phyloP scores from a whole-genome alignment of 805 yeast species.

The Candida stauntonica region DNA sequence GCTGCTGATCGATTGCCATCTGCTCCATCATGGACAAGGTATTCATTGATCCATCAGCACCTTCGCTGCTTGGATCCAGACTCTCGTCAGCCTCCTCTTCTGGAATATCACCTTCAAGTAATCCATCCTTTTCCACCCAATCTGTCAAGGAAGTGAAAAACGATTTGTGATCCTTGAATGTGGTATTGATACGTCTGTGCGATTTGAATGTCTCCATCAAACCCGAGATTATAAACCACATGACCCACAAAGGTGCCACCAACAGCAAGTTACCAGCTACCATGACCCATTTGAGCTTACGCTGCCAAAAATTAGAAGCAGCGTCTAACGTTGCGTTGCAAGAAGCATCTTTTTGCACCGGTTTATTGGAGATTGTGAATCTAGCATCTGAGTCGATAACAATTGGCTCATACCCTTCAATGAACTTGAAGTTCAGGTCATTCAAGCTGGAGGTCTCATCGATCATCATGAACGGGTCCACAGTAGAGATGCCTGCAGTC shows the following conservation, averaged over 20 bases:
- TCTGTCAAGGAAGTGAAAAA: slow-evolving; percentile 22
- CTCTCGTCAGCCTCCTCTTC: slow-evolving; percentile 14
- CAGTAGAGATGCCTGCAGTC: slow-evolving; percentile 65
- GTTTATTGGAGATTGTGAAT: slow-evolving; percentile 28
- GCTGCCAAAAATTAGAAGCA: slow-evolving; percentile 29
- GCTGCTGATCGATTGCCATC: slow-evolving; percentile 36
- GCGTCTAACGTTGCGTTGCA: slow-evolving; percentile 2
- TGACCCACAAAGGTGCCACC: slow-evolving; percentile 59
- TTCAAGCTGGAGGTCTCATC: slow-evolving; percentile 41
- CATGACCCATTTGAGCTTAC: slow-evolving; percentile 45
- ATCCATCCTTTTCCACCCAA: background rate
- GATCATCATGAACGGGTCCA: slow-evolving; percentile 53
- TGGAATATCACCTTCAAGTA: too few relatives aligned
- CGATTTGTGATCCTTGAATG: slow-evolving; percentile 26
- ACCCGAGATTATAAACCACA: slow-evolving; percentile 49
- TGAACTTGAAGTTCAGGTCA: slow-evolving; percentile 36
- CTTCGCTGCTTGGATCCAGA: too few relatives aligned
- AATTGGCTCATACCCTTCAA: slow-evolving; percentile 51
- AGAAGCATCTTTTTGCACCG: slow-evolving; percentile 11
- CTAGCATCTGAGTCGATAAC: slow-evolving; percentile 49
- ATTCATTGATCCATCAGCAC: too few relatives aligned
- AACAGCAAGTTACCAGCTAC: slow-evolving; percentile 43
- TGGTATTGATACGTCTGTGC: slow-evolving; percentile 32
- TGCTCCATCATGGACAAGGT: too few relatives aligned
- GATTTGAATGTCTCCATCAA: slow-evolving; percentile 38